phyloP scores from a whole-genome alignment of 768 basidiomycete genomes.

The Mrakia blollopis region DNA sequence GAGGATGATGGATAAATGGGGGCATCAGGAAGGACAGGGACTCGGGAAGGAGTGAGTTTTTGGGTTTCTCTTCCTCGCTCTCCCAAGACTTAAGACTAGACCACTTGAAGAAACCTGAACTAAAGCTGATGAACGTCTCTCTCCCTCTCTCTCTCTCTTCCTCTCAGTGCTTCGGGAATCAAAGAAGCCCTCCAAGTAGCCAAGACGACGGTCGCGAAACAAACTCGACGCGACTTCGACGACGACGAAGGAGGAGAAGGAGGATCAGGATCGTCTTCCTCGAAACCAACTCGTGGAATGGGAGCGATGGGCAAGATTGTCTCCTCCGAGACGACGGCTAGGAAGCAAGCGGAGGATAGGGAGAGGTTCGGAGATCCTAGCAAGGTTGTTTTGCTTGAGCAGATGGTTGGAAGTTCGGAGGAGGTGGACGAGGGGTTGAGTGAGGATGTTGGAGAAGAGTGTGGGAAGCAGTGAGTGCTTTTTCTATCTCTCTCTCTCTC shows the following conservation, averaged over 20 bases:
- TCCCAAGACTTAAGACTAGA: too few relatives aligned
- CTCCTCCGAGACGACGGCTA: conserved; percentile 18
- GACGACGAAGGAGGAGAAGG: conserved; percentile 50
- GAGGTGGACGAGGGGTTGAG: conserved; percentile 79
- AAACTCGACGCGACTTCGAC: conserved; percentile 47
- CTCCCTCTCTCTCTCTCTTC: background rate
- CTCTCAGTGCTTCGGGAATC: conserved; percentile 11
- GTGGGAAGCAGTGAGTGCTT: conserved; percentile 44
- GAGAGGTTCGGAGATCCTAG: conserved; percentile 83
- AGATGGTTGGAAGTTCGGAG: conserved; percentile 71
- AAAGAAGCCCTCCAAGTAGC: conserved; percentile 10
- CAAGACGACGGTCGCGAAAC: conserved; percentile 18
- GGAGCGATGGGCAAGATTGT: conserved; percentile 58
- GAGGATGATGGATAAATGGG: conserved; percentile 66
- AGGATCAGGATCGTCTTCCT: conserved; percentile 71
- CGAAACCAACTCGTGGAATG: conserved; percentile 57
- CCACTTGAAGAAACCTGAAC: background rate
- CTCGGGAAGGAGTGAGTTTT: conserved; percentile 60
- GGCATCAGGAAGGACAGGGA: conserved; percentile 89
- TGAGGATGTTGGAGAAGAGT: conserved; percentile 67
- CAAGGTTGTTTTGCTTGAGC: conserved; percentile 80
- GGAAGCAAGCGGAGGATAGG: conserved; percentile 55
- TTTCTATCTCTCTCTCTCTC: too few relatives aligned
- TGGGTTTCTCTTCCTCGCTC: background rate
- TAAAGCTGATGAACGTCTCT: background rate